Percentiles rank a stretch among this genome's conserved stretches.
Evolutionary conservation across 768 basidiomycete species (phyloP).

Genomic region (Tricholoma furcatifolium): DNA sequence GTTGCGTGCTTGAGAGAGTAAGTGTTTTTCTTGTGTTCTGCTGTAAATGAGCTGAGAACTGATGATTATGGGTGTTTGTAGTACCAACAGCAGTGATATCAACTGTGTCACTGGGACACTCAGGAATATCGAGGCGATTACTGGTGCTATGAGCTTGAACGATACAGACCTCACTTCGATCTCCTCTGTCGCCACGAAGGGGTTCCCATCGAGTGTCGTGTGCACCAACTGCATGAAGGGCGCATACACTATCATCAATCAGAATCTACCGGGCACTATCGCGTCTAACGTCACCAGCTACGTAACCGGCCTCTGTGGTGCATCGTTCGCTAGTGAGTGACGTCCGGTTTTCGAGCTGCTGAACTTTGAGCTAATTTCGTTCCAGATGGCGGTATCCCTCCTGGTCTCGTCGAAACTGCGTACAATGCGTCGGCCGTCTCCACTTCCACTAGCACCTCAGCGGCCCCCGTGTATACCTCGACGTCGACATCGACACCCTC

Average conservation of each 20-base stretch:
- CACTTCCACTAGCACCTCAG: slow-evolving; percentile 1
- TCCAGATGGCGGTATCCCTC: slow-evolving; percentile 22
- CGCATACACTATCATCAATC: slow-evolving; percentile 33
- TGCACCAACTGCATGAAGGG: slow-evolving; percentile 49
- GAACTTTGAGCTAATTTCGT: background rate
- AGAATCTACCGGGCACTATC: slow-evolving; percentile 32
- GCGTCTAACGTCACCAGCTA: slow-evolving; percentile 20
- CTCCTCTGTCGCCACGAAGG: slow-evolving; percentile 24
- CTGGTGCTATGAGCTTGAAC: slow-evolving; percentile 28
- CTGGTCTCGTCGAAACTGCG: slow-evolving; percentile 14
- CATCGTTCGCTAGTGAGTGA: slow-evolving; percentile 40
- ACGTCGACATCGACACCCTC: slow-evolving; percentile 6
- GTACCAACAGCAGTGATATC: slow-evolving; percentile 22
- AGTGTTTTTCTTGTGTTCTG: slow-evolving; percentile 18
- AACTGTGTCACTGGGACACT: slow-evolving; percentile 57
- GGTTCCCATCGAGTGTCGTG: slow-evolving; percentile 29
- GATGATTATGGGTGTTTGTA: background rate
- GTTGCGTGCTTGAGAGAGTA: slow-evolving; percentile 58
- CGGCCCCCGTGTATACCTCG: slow-evolving; percentile 2
- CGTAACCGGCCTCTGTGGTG: slow-evolving; percentile 33
- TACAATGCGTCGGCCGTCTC: slow-evolving; percentile 1
- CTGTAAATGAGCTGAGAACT: background rate
- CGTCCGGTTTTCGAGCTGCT: background rate
- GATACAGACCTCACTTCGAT: slow-evolving; percentile 24
- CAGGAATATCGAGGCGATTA: slow-evolving; percentile 39